Evolutionary conservation across 1,284 basidiomycete species (phyloP).

Genomic region (Ceratobasidium papillatum): DNA sequence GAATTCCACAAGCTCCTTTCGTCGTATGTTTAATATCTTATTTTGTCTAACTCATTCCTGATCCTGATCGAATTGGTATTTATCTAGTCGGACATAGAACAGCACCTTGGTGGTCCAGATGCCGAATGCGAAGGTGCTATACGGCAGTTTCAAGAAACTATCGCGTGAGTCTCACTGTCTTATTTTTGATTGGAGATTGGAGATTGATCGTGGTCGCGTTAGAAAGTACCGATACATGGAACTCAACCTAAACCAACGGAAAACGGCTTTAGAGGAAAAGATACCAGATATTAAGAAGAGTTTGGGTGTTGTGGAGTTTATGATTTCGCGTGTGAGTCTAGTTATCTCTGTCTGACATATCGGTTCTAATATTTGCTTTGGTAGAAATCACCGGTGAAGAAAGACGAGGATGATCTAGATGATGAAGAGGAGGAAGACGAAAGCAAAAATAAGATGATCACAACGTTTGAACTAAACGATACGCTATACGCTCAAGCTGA

Average conservation of each 20-base stretch:
- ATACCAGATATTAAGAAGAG: slow-evolving; percentile 98
- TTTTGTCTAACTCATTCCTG: neutral
- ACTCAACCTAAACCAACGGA: slow-evolving; percentile 80
- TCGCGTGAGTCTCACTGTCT: slow-evolving; percentile 69
- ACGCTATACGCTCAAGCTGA: slow-evolving; percentile 93
- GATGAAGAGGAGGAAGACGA: slow-evolving; percentile 56
- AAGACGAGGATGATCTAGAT: slow-evolving; percentile 58
- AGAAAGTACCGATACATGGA: slow-evolving; percentile 99
- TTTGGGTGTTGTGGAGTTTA: slow-evolving; percentile 85
- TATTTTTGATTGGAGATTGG: slow-evolving; percentile 1
- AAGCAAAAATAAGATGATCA: slow-evolving; percentile 68
- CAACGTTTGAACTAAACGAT: slow-evolving; percentile 96
- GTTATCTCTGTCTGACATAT: slow-evolving; percentile 48
- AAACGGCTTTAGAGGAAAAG: slow-evolving; percentile 86
- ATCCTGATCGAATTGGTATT: neutral
- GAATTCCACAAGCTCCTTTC: slow-evolving; percentile 95
- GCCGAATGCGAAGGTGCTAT: slow-evolving; percentile 82
- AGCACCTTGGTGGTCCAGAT: slow-evolving; percentile 83
- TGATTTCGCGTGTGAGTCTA: slow-evolving; percentile 73
- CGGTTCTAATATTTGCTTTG: neutral
- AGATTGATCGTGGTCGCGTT: slow-evolving; percentile 47
- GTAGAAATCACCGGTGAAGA: slow-evolving; percentile 44
- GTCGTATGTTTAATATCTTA: slow-evolving; percentile 68
- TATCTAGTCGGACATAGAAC: slow-evolving; percentile 79
- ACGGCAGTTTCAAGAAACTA: slow-evolving; percentile 88